Evolutionary conservation across 768 basidiomycete species (phyloP).

Genomic region (Serendipita sp.): DNA sequence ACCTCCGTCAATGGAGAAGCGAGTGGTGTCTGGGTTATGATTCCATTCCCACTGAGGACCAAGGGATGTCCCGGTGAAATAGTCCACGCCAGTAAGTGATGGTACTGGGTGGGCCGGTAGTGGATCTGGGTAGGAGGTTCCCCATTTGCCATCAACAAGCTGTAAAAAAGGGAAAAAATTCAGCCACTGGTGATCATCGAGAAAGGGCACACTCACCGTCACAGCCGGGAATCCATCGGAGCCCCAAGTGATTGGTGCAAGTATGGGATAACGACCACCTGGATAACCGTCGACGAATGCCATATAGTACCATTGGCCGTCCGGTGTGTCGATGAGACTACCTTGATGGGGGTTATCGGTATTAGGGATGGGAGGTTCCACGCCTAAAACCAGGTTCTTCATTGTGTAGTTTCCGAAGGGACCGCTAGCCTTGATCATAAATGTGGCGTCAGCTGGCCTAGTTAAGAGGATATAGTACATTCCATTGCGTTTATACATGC

Average conservation of each 20-base stretch:
- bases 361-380: neutral
- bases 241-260: slow-evolving; percentile 2
- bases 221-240: slow-evolving; percentile 1
- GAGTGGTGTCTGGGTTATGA: slow-evolving; percentile 2
- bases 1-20: neutral
- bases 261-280: neutral
- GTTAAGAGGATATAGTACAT: slow-evolving; percentile 5
- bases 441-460: neutral
- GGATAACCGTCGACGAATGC: slow-evolving; percentile 4
- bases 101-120: neutral
- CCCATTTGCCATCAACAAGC: neutral
- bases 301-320: slow-evolving; percentile 3
- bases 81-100: neutral
- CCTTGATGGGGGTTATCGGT: slow-evolving; percentile 1
- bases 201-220: neutral
- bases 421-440: slow-evolving; percentile 5
- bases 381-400: neutral
- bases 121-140: neutral
- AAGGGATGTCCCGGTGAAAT: neutral
- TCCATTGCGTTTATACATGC: slow-evolving; percentile 7
- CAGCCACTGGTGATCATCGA: neutral
- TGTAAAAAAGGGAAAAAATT: neutral
- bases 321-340: neutral
- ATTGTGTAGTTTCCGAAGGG: neutral
- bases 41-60: slow-evolving; percentile 8